Conservation (phyloP, 495 filamentous ascomycete species). For the Pseudevernia furfuracea region DNA sequence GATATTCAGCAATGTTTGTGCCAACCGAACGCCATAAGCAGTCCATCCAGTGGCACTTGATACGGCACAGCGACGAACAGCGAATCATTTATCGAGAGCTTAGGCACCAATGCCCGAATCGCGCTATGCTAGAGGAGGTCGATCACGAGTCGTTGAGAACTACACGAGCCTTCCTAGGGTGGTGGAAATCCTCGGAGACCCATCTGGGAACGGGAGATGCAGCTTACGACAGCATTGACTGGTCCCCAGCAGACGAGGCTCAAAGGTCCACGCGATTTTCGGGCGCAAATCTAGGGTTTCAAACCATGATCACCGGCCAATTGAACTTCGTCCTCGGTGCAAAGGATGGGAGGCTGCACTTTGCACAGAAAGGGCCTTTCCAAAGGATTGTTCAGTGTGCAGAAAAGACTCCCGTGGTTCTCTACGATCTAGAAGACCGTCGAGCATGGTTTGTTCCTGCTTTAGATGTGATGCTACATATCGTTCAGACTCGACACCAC, state of each 20-base stretch:
- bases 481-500: constrained; percentile 19
- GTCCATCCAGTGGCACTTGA: constrained; percentile 28
- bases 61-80: constrained; percentile 5
- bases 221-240: constrained; percentile 24
- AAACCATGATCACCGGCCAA: constrained; percentile 12
- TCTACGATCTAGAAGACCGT: constrained; percentile 23
- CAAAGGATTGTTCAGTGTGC: constrained; percentile 19
- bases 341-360: constrained; percentile 25
- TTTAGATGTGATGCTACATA: constrained; percentile 25
- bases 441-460: constrained; percentile 26
- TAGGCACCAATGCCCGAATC: neutral
- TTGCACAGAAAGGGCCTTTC: constrained; percentile 20
- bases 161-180: constrained; percentile 27
- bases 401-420: constrained; percentile 20
- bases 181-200: constrained; percentile 19
- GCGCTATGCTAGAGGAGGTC: constrained; percentile 14
- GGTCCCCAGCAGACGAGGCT: constrained; percentile 22
- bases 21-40: constrained; percentile 16
- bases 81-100: constrained; percentile 24
- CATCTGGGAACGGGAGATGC: constrained; percentile 16
- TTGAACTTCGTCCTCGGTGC: constrained; percentile 23
- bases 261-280: neutral
- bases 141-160: constrained; percentile 8
- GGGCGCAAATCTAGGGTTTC: constrained; percentile 23
- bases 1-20: constrained; percentile 26